Base-by-base conservation (phyloP, 2,329 filamentous ascomycete genomes). In the Chrysoporthe cubensis region DNA sequence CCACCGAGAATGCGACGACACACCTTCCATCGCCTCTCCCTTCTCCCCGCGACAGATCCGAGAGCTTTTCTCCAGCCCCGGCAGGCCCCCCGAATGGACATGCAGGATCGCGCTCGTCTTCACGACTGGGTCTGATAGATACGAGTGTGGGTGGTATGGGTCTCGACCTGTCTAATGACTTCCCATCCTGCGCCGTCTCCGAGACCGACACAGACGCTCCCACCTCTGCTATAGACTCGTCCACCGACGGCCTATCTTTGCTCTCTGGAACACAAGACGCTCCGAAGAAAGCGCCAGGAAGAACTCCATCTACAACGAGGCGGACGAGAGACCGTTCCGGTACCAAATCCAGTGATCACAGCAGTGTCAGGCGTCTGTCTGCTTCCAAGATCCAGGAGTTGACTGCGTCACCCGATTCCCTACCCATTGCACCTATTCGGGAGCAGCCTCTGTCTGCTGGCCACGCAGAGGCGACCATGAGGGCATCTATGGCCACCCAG, bases 321-420 rank as follows among this genome's bases (percentile, higher is more conserved):
- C 70, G 71, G 60, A 71, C 71, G 46, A 66, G 71, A 21, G 72
- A 71, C 57, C 73, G 74, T 18, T 76, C 75, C 2, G 72, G 72
- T 59, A 76, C 75, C n/a, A 76, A 76, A 67, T 74, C 73, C 6
- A 75, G 72, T 44, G 67, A 64, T 43, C 80, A 78, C 70, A 76
- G 78, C 54, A 83, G 82, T 69, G 77, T 88, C 59, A 82, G 85
- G 65, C 83, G 85, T 48, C 79, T 90, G 37, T 88, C 87, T 0
- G 85, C 85, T 8, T 84, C 81, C 48, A 85, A 88, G 72, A 88
- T 90, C 74, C 83, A 87, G 64, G 84, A 87, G 68, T 77, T 90
- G 68, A 83, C 85, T 16, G 83, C 82, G 40, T 82, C 84, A 1
- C 86, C 86, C 6, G 85, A 87, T 40, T 89, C 87, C 0, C 77